These are phyloP conservation scores for Sugiyamaella grinbergsii DNA, from an alignment of 1,139 yeast genomes.

Conservation along the genomic window DNA sequence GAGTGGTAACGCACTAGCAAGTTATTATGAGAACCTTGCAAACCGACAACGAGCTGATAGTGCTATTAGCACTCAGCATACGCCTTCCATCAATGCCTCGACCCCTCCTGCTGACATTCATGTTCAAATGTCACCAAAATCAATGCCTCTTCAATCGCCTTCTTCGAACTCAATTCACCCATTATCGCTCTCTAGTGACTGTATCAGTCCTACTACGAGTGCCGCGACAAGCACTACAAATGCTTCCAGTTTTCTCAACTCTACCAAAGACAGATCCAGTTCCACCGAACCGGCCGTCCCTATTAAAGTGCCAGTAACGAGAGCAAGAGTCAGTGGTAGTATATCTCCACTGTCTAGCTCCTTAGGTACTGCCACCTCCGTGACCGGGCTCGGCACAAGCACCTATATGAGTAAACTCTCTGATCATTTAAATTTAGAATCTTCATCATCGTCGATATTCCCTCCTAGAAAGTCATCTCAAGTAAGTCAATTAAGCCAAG, in stretches of 20 bases:
- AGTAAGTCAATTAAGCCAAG: constrained; percentile 14
- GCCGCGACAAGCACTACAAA: too few relatives aligned
- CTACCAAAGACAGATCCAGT: constrained; percentile 1
- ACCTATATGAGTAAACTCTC: constrained; percentile 11
- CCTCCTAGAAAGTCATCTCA: constrained; percentile 17
- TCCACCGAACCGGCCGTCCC: constrained; percentile 5
- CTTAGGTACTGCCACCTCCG: constrained; percentile 7
- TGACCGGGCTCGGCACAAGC: constrained; percentile 11
- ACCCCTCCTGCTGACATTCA: constrained; percentile 5
- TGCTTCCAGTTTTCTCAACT: too few relatives aligned
- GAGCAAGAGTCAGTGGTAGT: constrained; percentile 6
- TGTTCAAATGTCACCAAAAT: constrained; percentile 18
- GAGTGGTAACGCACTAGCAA: constrained; percentile 8
- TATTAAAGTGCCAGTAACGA: constrained; percentile 2
- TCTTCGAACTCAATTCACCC: constrained; percentile 2
- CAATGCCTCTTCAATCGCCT: neutral
- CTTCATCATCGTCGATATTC: constrained; percentile 9
- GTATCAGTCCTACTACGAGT: constrained; percentile 2
- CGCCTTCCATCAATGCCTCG: neutral
- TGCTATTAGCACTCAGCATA: constrained; percentile 7
- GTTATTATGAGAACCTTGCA: constrained; percentile 13
- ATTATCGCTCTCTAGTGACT: constrained; percentile 2
- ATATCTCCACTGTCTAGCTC: constrained; percentile 11
- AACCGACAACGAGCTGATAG: constrained; percentile 2
- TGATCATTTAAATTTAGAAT: constrained; percentile 15